Evolutionary conservation across 2,329 filamentous ascomycete genomes (phyloP).

Genomic region (Phaeophleospora eucalypticola): DNA sequence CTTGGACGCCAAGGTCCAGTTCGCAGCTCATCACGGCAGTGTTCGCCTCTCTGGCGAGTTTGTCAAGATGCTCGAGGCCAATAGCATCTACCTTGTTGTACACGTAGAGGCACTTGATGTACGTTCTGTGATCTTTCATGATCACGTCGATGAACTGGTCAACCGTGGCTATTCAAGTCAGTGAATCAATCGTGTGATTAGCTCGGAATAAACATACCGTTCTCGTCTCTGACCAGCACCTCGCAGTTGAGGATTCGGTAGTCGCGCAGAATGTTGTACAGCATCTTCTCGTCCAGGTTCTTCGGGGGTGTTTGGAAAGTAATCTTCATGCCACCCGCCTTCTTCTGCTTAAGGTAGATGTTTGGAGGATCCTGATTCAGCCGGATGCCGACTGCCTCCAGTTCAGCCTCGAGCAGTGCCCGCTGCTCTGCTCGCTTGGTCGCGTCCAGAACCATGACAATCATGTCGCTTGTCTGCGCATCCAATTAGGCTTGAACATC

Average conservation of each 20-base stretch:
- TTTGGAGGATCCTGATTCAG: constrained; percentile 93
- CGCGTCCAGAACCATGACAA: constrained; percentile 94
- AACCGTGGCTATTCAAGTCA: constrained; percentile 63
- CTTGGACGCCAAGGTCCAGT: constrained; percentile 84
- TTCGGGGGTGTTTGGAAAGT: constrained; percentile 90
- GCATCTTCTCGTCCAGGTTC: constrained; percentile 91
- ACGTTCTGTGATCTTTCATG: constrained; percentile 98
- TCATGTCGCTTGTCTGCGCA: constrained; percentile 77
- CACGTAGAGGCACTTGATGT: constrained; percentile 90
- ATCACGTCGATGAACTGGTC: constrained; percentile 99
- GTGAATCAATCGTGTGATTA: neutral
- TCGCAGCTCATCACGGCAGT: constrained; percentile 98
- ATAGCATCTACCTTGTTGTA: constrained; percentile 99
- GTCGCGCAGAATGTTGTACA: constrained; percentile 94
- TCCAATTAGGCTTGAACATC: constrained; percentile 11
- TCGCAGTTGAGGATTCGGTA: constrained; percentile 99
- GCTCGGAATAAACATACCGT: constrained; percentile 46
- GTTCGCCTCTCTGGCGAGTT: constrained; percentile 84
- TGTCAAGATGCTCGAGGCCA: constrained; percentile 87
- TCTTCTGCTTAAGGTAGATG: constrained; percentile 95
- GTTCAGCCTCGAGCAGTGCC: constrained; percentile 79
- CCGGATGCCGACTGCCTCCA: constrained; percentile 92
- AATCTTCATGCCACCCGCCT: constrained; percentile 97
- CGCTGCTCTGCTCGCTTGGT: constrained; percentile 95
- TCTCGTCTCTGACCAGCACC: constrained; percentile 89